These are phyloP conservation scores for Neonectria punicea DNA, from an alignment of 2,329 filamentous ascomycete genomes.

Conservation along the genomic window DNA sequence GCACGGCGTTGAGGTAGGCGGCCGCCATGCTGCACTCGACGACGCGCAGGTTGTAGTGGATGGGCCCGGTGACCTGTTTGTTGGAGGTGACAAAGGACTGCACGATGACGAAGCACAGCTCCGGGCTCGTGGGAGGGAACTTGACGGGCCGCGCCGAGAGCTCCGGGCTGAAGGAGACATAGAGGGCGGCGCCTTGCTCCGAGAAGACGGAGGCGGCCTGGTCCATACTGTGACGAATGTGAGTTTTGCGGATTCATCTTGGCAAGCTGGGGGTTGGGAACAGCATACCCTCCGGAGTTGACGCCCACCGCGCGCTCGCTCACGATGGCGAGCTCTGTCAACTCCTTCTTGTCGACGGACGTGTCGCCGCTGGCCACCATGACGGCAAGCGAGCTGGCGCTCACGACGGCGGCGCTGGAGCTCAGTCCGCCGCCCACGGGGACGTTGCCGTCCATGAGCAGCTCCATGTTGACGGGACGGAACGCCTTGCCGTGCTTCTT, in stretches of 20 bases:
- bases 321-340: conserved; percentile 93
- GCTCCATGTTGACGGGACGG: conserved; percentile 78
- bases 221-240: conserved; percentile 77
- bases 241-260: conserved; percentile 27
- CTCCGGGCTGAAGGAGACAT: conserved; percentile 87
- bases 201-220: conserved; percentile 97
- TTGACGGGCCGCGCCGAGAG: conserved; percentile 81
- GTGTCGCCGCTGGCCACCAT: conserved; percentile 85
- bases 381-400: conserved; percentile 87
- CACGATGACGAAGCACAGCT: conserved; percentile 91
- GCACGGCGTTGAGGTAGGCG: conserved; percentile 68
- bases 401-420: conserved; percentile 94
- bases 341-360: conserved; percentile 86
- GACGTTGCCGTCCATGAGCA: conserved; percentile 91
- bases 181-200: conserved; percentile 83
- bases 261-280: neutral
- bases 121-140: conserved; percentile 83
- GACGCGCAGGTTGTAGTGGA: conserved; percentile 96
- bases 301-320: conserved; percentile 95
- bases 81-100: conserved; percentile 95
- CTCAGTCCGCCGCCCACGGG: conserved; percentile 92
- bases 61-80: conserved; percentile 92
- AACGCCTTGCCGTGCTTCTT: conserved; percentile 72
- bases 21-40: conserved; percentile 95
- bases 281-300: conserved; percentile 86